Conservation (phyloP, 768 basidiomycete species). For the Crepidotus variabilis region DNA sequence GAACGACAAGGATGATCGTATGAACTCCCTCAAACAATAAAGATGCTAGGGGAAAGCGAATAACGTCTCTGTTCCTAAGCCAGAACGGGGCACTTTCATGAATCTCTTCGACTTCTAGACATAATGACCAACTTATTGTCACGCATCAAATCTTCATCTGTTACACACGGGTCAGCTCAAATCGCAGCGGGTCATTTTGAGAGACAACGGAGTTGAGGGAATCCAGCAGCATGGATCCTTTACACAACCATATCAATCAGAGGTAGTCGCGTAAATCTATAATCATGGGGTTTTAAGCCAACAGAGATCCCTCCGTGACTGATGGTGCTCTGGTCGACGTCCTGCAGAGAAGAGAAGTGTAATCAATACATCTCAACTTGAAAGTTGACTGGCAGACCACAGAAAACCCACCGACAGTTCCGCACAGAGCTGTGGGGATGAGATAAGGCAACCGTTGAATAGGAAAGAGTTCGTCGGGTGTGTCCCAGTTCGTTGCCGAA, state of each 20-base stretch:
- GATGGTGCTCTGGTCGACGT: too few relatives aligned
- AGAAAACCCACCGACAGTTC: background rate
- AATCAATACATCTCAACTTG: too few relatives aligned
- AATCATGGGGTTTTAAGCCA: too few relatives aligned
- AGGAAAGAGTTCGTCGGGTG: background rate
- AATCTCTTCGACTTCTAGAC: background rate
- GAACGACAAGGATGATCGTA: too few relatives aligned
- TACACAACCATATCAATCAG: background rate
- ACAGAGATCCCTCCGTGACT: too few relatives aligned
- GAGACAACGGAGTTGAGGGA: background rate
- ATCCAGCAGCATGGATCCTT: background rate
- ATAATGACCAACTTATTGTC: background rate
- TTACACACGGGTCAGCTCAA: background rate
- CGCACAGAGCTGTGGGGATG: background rate
- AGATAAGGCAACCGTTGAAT: background rate
- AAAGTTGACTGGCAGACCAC: background rate
- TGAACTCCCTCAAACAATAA: background rate
- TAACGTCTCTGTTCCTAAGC: background rate
- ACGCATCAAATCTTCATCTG: background rate
- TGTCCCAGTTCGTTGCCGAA: too few relatives aligned
- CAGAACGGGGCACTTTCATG: background rate
- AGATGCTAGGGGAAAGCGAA: background rate
- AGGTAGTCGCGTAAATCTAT: background rate
- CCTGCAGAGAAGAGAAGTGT: too few relatives aligned
- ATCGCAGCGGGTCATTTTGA: background rate